A percentile compares a stretch with the other conserved stretches of the same genome.
These are phyloP conservation scores for Hyparrhenia diplandra DNA, from an alignment of 176 grass and related monocot genomes.

Conservation along the genomic window DNA sequence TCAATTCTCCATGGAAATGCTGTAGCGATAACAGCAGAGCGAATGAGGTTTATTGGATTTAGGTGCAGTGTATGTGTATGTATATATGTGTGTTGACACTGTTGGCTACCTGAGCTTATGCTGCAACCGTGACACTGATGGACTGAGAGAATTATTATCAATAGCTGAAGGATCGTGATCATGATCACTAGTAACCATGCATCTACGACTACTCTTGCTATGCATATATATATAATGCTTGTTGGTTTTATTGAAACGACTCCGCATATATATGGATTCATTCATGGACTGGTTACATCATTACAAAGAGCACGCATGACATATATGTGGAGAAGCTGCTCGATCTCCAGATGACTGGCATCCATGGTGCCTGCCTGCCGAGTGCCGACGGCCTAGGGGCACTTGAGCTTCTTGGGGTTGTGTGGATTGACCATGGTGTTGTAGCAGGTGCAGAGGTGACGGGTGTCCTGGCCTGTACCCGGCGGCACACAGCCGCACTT, in stretches of 20 bases:
- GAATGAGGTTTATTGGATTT: neutral
- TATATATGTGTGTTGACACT: neutral
- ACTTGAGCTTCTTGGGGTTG: constrained; percentile 58
- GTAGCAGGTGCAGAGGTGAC: constrained; percentile 50
- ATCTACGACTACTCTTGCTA: neutral
- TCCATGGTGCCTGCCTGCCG: no score
- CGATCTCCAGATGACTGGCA: neutral
- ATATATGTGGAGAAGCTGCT: no score
- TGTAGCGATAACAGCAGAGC: neutral
- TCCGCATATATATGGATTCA: no score
- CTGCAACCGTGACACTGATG: neutral
- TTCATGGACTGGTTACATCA: neutral
- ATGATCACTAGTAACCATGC: neutral
- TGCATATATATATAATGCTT: neutral
- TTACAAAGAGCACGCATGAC: neutral
- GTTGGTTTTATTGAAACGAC: neutral
- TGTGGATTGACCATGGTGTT: constrained; percentile 25
- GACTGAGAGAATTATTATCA: neutral
- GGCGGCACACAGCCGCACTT: constrained; percentile 80
- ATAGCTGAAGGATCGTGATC: neutral
- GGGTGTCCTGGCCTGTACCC: constrained; percentile 61
- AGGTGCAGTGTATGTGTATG: neutral
- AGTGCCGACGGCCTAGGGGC: neutral
- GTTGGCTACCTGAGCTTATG: neutral
- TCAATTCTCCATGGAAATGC: neutral